Percentiles rank a stretch among this genome's conserved stretches.
These are phyloP conservation scores for Kalmusia sp. DNA, from an alignment of 2,329 filamentous ascomycete genomes.

Conservation along the genomic window DNA sequence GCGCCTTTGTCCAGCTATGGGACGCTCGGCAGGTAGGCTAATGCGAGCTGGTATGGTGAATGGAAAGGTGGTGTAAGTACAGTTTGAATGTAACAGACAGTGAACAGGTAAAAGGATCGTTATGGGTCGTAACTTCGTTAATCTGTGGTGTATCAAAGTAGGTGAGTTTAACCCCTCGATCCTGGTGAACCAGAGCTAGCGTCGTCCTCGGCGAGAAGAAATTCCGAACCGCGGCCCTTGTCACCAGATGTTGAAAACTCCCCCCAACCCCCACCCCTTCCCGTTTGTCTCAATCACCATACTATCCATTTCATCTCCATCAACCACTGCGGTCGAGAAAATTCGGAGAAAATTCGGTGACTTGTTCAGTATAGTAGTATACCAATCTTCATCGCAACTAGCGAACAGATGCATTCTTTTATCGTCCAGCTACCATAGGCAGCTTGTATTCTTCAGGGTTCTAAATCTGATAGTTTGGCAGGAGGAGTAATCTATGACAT, in stretches of 20 bases:
- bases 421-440: too few relatives aligned
- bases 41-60: too few relatives aligned
- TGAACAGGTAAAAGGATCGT: constrained; percentile 29
- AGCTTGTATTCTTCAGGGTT: too few relatives aligned
- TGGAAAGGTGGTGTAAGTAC: constrained; percentile 8
- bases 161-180: constrained; percentile 13
- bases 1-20: not conserved
- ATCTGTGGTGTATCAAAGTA: constrained; percentile 18
- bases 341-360: too few relatives aligned
- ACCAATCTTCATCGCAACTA: too few relatives aligned
- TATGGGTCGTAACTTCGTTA: constrained; percentile 42
- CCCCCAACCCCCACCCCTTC: not conserved
- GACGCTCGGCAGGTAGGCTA: not conserved
- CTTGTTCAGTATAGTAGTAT: too few relatives aligned
- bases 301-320: not conserved
- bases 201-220: not conserved
- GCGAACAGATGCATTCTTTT: too few relatives aligned
- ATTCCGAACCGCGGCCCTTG: not conserved
- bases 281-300: not conserved
- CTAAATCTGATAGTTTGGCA: too few relatives aligned
- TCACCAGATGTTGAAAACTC: not conserved
- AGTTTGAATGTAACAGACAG: constrained; percentile 20
- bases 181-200: constrained; percentile 8
- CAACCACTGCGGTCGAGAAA: too few relatives aligned
- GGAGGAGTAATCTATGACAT: too few relatives aligned